A percentile compares a stretch with the other conserved stretches of the same genome.
These are phyloP conservation scores for Pyrenochaeta sp. DNA, from an alignment of 2,329 filamentous ascomycete genomes.

Conservation along the genomic window DNA sequence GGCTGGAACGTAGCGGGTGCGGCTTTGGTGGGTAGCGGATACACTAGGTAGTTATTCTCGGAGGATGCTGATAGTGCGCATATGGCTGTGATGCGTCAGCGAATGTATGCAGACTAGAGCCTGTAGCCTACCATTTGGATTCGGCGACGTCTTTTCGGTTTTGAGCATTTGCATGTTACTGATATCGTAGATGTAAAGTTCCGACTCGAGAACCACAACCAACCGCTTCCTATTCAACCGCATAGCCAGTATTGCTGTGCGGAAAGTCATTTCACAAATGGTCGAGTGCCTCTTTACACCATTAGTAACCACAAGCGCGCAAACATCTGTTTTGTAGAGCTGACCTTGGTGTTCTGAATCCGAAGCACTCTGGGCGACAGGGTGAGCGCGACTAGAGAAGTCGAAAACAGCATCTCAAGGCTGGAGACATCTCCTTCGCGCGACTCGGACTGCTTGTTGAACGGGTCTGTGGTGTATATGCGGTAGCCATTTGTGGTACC, in stretches of 20 bases:
- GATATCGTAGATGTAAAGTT: constrained; percentile 98
- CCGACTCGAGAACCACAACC: constrained; percentile 91
- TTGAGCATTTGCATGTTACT: constrained; percentile 96
- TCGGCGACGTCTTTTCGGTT: constrained; percentile 93
- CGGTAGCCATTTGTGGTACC: constrained; percentile 94
- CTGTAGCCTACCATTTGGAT: constrained; percentile 70
- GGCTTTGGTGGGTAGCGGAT: constrained; percentile 79
- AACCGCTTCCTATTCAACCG: constrained; percentile 93
- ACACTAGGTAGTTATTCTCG: constrained; percentile 94
- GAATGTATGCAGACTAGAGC: neutral
- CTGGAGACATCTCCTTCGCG: constrained; percentile 95
- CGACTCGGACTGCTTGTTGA: constrained; percentile 92
- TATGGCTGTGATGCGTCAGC: constrained; percentile 66
- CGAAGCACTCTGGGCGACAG: constrained; percentile 90
- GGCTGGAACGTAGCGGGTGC: constrained; percentile 61
- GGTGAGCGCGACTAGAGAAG: constrained; percentile 92
- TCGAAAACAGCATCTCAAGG: constrained; percentile 98
- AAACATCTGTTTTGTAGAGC: constrained; percentile 26
- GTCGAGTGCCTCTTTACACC: constrained; percentile 71
- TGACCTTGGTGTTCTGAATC: constrained; percentile 96
- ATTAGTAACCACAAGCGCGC: constrained; percentile 13
- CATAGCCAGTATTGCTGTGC: constrained; percentile 93
- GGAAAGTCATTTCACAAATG: constrained; percentile 98
- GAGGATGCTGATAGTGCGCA: constrained; percentile 93
- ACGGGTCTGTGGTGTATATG: constrained; percentile 96